phyloP scores from a whole-genome alignment of 371 early-diverging fungal species.

The Mortierella sp. region DNA sequence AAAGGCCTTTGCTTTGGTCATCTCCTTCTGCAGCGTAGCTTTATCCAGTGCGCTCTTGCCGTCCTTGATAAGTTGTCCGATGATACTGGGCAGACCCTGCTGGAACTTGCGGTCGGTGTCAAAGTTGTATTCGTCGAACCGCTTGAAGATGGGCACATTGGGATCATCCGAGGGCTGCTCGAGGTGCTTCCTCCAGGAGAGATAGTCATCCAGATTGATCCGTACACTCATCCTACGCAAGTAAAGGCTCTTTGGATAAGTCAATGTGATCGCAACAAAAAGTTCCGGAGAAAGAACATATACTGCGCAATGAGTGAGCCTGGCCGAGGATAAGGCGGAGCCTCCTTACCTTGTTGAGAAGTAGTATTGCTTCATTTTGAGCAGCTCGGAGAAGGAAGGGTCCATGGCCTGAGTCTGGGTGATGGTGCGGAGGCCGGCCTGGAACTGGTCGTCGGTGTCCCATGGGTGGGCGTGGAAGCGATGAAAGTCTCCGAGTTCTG shows the following conservation, averaged over 20 bases:
- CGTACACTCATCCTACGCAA: slow-evolving; percentile 57
- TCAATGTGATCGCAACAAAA: background rate
- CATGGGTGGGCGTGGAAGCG: slow-evolving; percentile 63
- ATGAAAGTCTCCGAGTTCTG: slow-evolving; percentile 46
- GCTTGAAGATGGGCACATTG: slow-evolving; percentile 55
- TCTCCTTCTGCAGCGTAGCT: slow-evolving; percentile 62
- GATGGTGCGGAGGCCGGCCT: slow-evolving; percentile 61
- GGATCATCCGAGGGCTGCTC: slow-evolving; percentile 48
- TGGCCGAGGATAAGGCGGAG: background rate
- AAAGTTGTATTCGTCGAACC: slow-evolving; percentile 67
- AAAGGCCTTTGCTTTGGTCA: slow-evolving; percentile 65
- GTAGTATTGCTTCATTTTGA: slow-evolving; percentile 71
- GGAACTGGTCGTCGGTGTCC: slow-evolving; percentile 63
- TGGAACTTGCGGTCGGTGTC: slow-evolving; percentile 63
- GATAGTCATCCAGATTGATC: slow-evolving; percentile 64
- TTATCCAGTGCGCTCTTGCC: slow-evolving; percentile 61
- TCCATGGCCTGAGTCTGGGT: slow-evolving; percentile 31
- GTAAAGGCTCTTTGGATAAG: background rate
- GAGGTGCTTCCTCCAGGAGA: slow-evolving; percentile 60
- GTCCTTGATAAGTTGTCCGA: slow-evolving; percentile 61
- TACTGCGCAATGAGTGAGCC: background rate
- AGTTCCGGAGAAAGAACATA: background rate
- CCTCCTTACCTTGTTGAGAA: slow-evolving; percentile 58
- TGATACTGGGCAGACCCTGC: slow-evolving; percentile 62
- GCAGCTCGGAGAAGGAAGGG: slow-evolving; percentile 46